Evolutionary conservation across 164 flowering plant species (phyloP).

Genomic region (Platanus orientalis): DNA sequence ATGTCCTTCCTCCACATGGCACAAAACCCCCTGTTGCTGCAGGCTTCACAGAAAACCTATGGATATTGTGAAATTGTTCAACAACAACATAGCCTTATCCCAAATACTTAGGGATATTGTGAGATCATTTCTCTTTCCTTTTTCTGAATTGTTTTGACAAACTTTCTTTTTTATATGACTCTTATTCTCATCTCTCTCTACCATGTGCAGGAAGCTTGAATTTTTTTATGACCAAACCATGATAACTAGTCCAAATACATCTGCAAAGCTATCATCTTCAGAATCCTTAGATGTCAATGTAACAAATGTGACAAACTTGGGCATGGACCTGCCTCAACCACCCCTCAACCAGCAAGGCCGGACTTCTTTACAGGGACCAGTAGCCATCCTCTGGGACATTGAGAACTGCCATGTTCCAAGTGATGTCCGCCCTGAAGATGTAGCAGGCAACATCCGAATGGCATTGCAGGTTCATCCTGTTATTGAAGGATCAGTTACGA

Average conservation of each 20-base stretch:
- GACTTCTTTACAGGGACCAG: constrained; percentile 42
- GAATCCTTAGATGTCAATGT: constrained; percentile 14
- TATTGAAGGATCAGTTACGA: constrained; percentile 51
- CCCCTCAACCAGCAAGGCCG: constrained; percentile 29
- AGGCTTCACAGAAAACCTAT: no score
- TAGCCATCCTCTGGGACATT: constrained; percentile 94
- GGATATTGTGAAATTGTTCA: no score
- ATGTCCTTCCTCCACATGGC: no score
- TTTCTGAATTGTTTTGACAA: background rate
- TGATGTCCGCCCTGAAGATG: constrained; percentile 95
- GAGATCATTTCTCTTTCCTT: background rate
- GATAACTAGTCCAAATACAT: constrained; percentile 15
- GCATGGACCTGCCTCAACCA: constrained; percentile 18
- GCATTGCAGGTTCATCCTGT: constrained; percentile 67
- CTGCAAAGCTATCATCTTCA: constrained; percentile 11
- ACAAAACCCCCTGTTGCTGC: no score
- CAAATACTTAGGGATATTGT: no score
- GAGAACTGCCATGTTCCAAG: constrained; percentile 95
- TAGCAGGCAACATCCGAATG: constrained; percentile 81
- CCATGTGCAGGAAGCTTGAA: constrained; percentile 18
- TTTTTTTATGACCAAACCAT: constrained; percentile 4
- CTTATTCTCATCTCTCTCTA: background rate
- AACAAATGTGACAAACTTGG: constrained; percentile 18
- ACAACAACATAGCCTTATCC: no score
- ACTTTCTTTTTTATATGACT: background rate